These are phyloP conservation scores for Corymbia maculata DNA, from an alignment of 345 rosid genomes.

Conservation along the genomic window DNA sequence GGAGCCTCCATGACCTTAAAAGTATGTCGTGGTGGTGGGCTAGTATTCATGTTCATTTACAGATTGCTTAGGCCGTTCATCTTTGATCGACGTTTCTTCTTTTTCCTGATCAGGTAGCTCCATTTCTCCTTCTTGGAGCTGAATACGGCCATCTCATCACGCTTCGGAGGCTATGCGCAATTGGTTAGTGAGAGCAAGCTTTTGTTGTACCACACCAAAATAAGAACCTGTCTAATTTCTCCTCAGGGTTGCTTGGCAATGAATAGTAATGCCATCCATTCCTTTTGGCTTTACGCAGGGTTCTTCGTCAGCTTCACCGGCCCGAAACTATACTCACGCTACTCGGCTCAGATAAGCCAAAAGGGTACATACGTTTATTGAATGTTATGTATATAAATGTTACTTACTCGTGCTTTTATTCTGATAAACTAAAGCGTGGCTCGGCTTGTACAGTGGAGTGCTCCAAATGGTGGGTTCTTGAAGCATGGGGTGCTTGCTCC, in stretches of 20 bases:
- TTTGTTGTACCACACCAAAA: not conserved
- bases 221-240: not conserved
- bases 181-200: conserved; percentile 32
- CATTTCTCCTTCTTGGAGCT: conserved; percentile 78
- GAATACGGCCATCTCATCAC: conserved; percentile 81
- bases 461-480: conserved; percentile 27
- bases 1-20: conserved; percentile 92
- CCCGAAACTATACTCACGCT: conserved; percentile 62
- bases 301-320: conserved; percentile 69
- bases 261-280: not conserved
- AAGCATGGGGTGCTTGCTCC: conserved; percentile 73
- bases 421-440: conserved; percentile 1
- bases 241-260: not conserved
- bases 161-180: conserved; percentile 59
- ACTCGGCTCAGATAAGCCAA: conserved; percentile 41
- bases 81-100: not conserved
- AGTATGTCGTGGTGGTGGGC: conserved; percentile 23
- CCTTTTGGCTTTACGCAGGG: conserved; percentile 31
- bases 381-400: not conserved
- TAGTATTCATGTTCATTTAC: not conserved
- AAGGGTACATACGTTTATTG: conserved; percentile 30
- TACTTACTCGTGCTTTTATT: not conserved
- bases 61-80: not conserved
- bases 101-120: conserved; percentile 52
- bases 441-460: conserved; percentile 28